These are phyloP conservation scores for Penstemon newberryi DNA, from an alignment of 257 asterid genomes.

Conservation along the genomic window DNA sequence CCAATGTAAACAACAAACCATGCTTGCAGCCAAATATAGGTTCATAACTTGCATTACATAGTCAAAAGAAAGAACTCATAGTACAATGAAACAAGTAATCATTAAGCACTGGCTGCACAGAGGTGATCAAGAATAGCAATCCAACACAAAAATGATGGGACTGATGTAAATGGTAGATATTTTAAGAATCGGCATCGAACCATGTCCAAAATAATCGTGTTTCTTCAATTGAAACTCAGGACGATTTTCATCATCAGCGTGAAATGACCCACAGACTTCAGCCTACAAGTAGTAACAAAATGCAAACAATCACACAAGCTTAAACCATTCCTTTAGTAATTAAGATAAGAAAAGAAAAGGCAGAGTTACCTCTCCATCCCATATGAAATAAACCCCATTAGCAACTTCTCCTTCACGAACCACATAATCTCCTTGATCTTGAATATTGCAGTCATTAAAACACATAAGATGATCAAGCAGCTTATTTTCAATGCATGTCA, in stretches of 20 bases:
- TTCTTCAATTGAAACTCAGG: conserved; percentile 69
- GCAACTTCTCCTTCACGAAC: conserved; percentile 80
- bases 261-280: conserved; percentile 72
- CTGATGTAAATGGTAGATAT: background rate
- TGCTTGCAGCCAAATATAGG: background rate
- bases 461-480: conserved; percentile 10
- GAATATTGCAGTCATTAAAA: conserved; percentile 22
- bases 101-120: conserved; percentile 8
- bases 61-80: conserved; percentile 11
- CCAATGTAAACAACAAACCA: conserved; percentile 5
- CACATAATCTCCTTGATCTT: conserved; percentile 74
- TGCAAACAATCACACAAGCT: conserved; percentile 13
- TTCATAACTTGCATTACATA: conserved; percentile 22
- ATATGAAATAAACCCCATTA: conserved; percentile 78
- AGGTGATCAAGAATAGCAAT: conserved; percentile 20
- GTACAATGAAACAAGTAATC: conserved; percentile 22
- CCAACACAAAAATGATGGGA: conserved; percentile 10
- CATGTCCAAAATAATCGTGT: conserved; percentile 81
- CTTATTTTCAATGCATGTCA: background rate
- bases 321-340: conserved; percentile 6
- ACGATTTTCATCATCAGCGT: conserved; percentile 55
- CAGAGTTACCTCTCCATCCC: conserved; percentile 81
- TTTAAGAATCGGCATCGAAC: conserved; percentile 50
- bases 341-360: conserved; percentile 24
- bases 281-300: conserved; percentile 55